Evolutionary conservation across 139 green algal genomes (phyloP).

Genomic region (Micractinium sp.): DNA sequence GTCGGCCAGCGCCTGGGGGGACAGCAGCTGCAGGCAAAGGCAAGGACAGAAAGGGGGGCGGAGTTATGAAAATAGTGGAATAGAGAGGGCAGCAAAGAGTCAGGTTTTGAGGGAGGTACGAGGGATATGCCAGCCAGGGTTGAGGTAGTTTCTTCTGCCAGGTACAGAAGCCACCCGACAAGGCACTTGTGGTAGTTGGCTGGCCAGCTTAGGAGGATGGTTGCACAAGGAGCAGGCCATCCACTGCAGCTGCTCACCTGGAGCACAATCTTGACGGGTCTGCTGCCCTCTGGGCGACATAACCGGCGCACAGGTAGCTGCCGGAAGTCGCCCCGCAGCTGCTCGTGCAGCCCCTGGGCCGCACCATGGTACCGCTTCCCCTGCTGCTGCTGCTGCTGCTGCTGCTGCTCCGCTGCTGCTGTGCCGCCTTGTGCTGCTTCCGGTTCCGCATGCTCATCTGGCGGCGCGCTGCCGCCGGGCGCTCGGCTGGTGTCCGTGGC

Average conservation of each 20-base stretch:
- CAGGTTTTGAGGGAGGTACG: no score
- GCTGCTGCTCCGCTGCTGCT: not conserved
- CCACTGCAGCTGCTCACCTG: not conserved
- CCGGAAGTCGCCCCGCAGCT: constrained; percentile 17
- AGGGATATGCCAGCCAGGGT: no score
- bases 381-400: constrained; percentile 7
- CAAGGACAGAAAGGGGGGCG: no score
- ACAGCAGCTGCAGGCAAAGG: not conserved
- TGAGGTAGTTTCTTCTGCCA: not conserved
- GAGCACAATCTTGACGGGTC: constrained; percentile 1
- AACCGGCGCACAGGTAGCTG: not conserved
- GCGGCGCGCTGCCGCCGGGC: not conserved
- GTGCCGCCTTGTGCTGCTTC: not conserved
- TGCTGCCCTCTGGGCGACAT: not conserved
- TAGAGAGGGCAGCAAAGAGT: no score
- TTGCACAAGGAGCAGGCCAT: no score
- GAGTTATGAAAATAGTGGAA: no score
- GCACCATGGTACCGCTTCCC: constrained; percentile 20
- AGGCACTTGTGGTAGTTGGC: no score
- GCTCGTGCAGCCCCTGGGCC: not conserved
- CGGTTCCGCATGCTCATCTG: not conserved
- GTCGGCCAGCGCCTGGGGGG: not conserved
- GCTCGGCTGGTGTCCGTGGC: not conserved
- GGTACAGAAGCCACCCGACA: not conserved
- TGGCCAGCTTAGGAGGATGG: no score